A percentile compares a stretch with the other conserved stretches of the same genome.
These are phyloP conservation scores for Centrapalus pauciflorus DNA, from an alignment of 129 eudicot species.

Conservation along the genomic window DNA sequence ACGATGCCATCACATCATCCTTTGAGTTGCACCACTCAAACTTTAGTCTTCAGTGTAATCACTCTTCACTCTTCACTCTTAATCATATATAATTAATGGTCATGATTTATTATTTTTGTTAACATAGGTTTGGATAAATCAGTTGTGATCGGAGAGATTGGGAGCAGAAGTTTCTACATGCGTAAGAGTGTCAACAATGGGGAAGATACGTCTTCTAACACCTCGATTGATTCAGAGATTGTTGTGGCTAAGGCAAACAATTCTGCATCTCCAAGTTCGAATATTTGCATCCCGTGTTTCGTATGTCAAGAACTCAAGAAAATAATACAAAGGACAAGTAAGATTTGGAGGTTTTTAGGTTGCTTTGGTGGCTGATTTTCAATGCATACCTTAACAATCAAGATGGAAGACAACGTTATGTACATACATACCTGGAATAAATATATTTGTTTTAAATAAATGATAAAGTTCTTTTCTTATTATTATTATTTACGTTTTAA, in stretches of 20 bases:
- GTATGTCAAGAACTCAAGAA: conserved; percentile 22
- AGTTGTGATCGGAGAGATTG: conserved; percentile 61
- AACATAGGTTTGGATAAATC: conserved; percentile 58
- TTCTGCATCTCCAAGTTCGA: conserved; percentile 10
- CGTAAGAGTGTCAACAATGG: conserved; percentile 34
- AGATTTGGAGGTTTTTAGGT: conserved; percentile 52
- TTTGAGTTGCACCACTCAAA: conserved; percentile 61
- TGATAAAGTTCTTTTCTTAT: too few species aligned
- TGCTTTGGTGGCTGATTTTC: conserved; percentile 38
- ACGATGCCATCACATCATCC: conserved; percentile 42
- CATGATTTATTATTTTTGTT: background rate
- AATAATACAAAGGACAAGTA: conserved; percentile 37
- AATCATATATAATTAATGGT: background rate
- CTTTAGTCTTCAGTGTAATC: conserved; percentile 65
- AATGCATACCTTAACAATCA: background rate
- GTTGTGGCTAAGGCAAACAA: background rate
- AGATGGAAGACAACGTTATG: background rate
- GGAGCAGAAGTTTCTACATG: conserved; percentile 79
- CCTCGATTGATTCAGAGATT: conserved; percentile 14
- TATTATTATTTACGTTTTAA: too few species aligned
- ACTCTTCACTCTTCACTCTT: background rate
- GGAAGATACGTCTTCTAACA: background rate
- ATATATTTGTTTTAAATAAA: too few species aligned
- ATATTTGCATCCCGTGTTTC: conserved; percentile 19
- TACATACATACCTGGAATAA: background rate